A percentile compares a stretch with the other conserved stretches of the same genome.
These are phyloP conservation scores for Trapa bicornis DNA, from an alignment of 345 rosid species.

Conservation along the genomic window DNA sequence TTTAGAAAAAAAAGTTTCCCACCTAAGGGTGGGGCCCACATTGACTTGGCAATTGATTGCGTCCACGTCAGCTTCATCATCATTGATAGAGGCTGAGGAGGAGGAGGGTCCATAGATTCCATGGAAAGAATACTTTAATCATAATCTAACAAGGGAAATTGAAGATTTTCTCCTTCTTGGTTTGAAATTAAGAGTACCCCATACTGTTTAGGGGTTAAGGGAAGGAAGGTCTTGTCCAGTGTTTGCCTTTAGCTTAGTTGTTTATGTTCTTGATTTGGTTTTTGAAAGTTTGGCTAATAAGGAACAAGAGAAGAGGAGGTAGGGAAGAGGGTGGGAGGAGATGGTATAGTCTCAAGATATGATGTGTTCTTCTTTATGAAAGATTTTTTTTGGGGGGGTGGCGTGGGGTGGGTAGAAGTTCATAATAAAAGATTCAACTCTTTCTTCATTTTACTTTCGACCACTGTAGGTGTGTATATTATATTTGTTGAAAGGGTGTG, in stretches of 20 bases:
- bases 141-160: not conserved
- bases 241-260: too few relatives aligned
- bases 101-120: not conserved
- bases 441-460: not conserved
- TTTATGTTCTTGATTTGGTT: too few relatives aligned
- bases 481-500: too few relatives aligned
- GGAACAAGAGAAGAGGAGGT: too few relatives aligned
- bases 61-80: constrained; percentile 1
- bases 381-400: too few relatives aligned
- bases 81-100: not conserved
- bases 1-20: not conserved
- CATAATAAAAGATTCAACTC: not conserved
- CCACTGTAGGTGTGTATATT: not conserved
- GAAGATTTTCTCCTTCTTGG: not conserved
- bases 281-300: too few relatives aligned
- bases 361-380: not conserved
- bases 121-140: not conserved
- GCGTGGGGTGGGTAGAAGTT: too few relatives aligned
- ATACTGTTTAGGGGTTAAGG: not conserved
- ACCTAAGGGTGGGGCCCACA: not conserved
- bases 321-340: not conserved
- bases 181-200: too few relatives aligned
- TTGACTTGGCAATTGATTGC: constrained; percentile 9
- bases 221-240: not conserved
- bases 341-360: not conserved